These are phyloP conservation scores for Patellifolia procumbens DNA, from an alignment of 179 eudicot species.

Conservation along the genomic window DNA sequence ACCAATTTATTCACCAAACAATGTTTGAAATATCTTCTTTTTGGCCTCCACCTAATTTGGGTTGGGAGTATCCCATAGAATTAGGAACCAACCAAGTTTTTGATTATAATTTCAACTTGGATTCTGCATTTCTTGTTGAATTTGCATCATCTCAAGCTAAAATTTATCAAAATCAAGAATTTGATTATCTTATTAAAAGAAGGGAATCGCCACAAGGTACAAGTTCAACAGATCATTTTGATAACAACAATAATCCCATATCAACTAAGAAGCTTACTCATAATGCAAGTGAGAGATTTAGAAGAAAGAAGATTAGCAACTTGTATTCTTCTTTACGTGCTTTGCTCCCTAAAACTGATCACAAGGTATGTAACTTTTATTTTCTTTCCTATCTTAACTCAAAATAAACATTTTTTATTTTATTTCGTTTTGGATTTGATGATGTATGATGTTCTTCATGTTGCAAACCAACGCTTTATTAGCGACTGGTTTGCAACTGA, in stretches of 20 bases:
- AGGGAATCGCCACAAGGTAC: slow-evolving; percentile 15
- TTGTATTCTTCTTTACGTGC: slow-evolving; percentile 62
- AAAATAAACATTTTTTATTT: too few species aligned
- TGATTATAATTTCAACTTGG: slow-evolving; percentile 18
- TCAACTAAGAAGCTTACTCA: slow-evolving; percentile 56
- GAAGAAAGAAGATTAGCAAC: slow-evolving; percentile 60
- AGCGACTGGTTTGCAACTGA: too few species aligned
- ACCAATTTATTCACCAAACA: background rate
- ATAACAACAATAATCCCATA: background rate
- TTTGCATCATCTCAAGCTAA: slow-evolving; percentile 15
- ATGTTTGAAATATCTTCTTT: slow-evolving; percentile 30
- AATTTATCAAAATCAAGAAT: slow-evolving; percentile 4
- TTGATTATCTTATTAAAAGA: slow-evolving; percentile 7
- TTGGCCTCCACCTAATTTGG: slow-evolving; percentile 19
- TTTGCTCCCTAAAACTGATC: slow-evolving; percentile 49
- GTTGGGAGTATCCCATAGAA: slow-evolving; percentile 30
- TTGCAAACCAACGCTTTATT: too few species aligned
- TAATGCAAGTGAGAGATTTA: slow-evolving; percentile 72
- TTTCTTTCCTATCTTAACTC: too few species aligned
- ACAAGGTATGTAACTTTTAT: slow-evolving; percentile 35
- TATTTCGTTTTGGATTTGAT: too few species aligned
- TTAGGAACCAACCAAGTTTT: slow-evolving; percentile 21
- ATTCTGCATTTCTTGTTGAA: slow-evolving; percentile 14
- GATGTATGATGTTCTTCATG: too few species aligned
- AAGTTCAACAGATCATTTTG: slow-evolving; percentile 20